Evolutionary conservation across 169 alveolate species (phyloP).

Genomic region (Neospora caninum): DNA sequence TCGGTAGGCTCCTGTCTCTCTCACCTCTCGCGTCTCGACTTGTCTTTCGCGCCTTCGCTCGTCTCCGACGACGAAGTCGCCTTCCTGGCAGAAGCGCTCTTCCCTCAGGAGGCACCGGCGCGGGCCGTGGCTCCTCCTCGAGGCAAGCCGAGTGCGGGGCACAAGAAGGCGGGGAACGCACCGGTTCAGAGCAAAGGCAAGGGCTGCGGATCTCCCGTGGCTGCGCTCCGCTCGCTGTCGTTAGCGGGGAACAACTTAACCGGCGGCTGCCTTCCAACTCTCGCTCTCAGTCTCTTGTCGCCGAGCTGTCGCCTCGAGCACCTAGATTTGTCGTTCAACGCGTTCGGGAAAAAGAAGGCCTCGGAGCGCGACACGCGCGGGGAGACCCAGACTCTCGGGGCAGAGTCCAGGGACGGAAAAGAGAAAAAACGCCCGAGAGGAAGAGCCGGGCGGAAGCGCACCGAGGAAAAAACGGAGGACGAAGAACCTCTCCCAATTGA

Average conservation of each 20-base stretch:
- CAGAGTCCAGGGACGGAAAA: neutral
- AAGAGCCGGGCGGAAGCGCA: neutral
- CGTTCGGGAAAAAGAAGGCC: neutral
- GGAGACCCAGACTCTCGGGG: neutral
- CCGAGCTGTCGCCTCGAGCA: conserved; percentile 31
- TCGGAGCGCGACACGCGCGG: neutral
- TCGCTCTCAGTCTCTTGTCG: conserved; percentile 27
- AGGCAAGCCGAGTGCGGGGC: neutral
- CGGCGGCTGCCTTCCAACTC: conserved; percentile 11
- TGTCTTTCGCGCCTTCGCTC: neutral
- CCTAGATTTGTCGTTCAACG: conserved; percentile 34
- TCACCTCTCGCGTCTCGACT: neutral
- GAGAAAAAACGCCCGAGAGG: neutral
- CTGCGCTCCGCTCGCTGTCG: conserved; percentile 29
- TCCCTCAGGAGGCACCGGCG: neutral
- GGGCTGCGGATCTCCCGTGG: neutral
- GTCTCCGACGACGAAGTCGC: neutral
- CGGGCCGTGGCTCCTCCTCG: neutral
- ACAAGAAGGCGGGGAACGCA: neutral
- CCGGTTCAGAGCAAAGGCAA: neutral
- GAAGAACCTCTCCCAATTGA: conserved; percentile 13
- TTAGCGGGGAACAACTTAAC: conserved; percentile 13
- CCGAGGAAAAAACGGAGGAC: neutral
- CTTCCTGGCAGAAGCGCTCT: neutral
- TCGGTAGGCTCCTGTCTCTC: neutral